Conservation (phyloP, 139 green algal species). For the Astrephomene gubernaculifera region DNA sequence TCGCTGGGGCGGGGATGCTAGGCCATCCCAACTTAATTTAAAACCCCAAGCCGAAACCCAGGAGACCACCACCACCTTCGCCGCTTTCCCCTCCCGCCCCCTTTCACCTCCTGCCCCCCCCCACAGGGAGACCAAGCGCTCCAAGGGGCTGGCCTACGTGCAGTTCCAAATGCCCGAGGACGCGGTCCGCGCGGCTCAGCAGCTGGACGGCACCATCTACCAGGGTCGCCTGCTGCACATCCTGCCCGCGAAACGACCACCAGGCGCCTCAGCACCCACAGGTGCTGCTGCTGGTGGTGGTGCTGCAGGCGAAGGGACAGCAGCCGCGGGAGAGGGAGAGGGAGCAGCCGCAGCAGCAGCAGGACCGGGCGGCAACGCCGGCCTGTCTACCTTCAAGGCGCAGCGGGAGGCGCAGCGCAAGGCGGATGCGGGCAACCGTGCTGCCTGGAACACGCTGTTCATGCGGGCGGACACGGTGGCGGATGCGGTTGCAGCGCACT, state of each 20-base stretch:
- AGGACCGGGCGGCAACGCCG: constrained; percentile 1
- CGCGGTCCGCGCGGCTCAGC: constrained; percentile 71
- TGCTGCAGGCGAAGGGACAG: constrained; percentile 9
- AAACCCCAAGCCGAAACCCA: too few species aligned
- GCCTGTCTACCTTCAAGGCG: constrained; percentile 58
- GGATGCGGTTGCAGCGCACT: constrained; percentile 90
- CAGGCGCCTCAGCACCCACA: background rate
- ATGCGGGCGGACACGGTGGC: constrained; percentile 97
- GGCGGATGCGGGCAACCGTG: constrained; percentile 78
- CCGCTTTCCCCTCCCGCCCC: background rate
- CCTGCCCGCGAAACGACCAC: constrained; percentile 77
- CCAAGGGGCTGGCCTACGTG: constrained; percentile 93
- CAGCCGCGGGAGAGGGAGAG: background rate
- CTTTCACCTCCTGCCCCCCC: background rate
- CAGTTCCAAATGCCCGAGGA: constrained; percentile 82
- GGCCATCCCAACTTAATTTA: too few species aligned
- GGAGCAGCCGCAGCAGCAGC: background rate
- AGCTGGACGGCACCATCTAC: constrained; percentile 85
- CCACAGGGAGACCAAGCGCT: constrained; percentile 61
- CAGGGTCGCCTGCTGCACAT: constrained; percentile 95
- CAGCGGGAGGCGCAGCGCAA: constrained; percentile 82
- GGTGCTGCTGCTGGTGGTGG: background rate
- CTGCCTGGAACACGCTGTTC: constrained; percentile 98
- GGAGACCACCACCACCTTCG: too few species aligned
- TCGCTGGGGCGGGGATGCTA: too few species aligned